These are phyloP conservation scores for Rhizopogon vinicolor DNA, from an alignment of 768 basidiomycete species.

Conservation along the genomic window DNA sequence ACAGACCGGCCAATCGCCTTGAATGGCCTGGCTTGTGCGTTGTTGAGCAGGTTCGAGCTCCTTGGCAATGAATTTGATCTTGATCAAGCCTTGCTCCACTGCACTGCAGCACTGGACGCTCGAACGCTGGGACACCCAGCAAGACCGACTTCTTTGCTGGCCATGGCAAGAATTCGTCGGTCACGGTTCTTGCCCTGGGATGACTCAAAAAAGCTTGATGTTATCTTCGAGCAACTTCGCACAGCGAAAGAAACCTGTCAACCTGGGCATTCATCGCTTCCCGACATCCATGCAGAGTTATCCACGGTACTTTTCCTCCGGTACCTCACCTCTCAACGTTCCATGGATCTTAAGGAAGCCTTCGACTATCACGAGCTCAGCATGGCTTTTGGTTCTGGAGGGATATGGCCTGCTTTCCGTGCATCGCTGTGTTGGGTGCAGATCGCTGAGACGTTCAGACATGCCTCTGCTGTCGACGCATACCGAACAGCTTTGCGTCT, in stretches of 20 bases:
- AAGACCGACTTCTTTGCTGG: slow-evolving; percentile 12
- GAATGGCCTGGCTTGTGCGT: slow-evolving; percentile 14
- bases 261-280: slow-evolving; percentile 12
- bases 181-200: slow-evolving; percentile 19
- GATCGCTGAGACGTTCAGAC: slow-evolving; percentile 11
- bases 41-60: slow-evolving; percentile 20
- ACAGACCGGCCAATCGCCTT: slow-evolving; percentile 11
- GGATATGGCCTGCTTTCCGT: slow-evolving; percentile 10
- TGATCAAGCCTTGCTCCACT: slow-evolving; percentile 18
- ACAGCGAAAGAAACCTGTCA: slow-evolving; percentile 20
- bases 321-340: slow-evolving; percentile 14
- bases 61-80: slow-evolving; percentile 22
- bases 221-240: slow-evolving; percentile 20
- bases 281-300: slow-evolving; percentile 23
- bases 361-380: slow-evolving; percentile 15
- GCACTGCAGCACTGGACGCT: slow-evolving; percentile 7
- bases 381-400: slow-evolving; percentile 14
- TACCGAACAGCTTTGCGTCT: slow-evolving; percentile 13
- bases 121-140: slow-evolving; percentile 4
- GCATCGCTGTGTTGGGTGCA: slow-evolving; percentile 20
- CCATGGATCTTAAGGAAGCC: slow-evolving; percentile 19
- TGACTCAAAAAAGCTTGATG: slow-evolving; percentile 16
- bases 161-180: slow-evolving; percentile 17
- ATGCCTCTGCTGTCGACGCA: slow-evolving; percentile 12
- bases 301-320: slow-evolving; percentile 16